Evolutionary conservation across 179 eudicot species (phyloP).

Genomic region (Spinacia oleracea): DNA sequence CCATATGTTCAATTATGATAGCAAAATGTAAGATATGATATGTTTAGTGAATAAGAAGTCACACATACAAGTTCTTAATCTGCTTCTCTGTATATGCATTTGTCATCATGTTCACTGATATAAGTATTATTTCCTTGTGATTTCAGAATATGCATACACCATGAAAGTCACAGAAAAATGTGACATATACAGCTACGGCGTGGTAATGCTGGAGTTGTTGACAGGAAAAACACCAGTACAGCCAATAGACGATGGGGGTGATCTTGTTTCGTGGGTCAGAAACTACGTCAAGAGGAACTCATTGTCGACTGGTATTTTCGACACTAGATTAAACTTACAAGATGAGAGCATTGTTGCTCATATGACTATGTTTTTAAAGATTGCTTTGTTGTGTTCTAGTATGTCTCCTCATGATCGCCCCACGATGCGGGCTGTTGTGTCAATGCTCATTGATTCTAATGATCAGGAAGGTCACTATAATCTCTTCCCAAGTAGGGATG

Average conservation of each 20-base stretch:
- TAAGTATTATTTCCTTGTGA: not conserved
- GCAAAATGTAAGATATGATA: no score
- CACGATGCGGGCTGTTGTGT: constrained; percentile 44
- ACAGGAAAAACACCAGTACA: constrained; percentile 50
- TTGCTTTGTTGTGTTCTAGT: constrained; percentile 41
- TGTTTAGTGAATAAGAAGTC: no score
- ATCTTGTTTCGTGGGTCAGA: constrained; percentile 44
- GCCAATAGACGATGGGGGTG: constrained; percentile 43
- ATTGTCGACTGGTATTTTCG: constrained; percentile 33
- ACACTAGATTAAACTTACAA: constrained; percentile 36
- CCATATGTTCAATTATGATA: no score
- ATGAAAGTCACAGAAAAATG: constrained; percentile 53
- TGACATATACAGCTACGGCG: constrained; percentile 49
- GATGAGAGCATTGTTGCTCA: constrained; percentile 38
- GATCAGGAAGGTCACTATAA: constrained; percentile 41
- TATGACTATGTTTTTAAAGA: constrained; percentile 41
- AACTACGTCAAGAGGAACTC: constrained; percentile 34
- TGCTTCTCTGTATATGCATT: not conserved
- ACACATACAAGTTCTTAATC: not conserved
- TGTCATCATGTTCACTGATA: constrained; percentile 1
- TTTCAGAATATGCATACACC: constrained; percentile 49
- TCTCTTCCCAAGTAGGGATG: constrained; percentile 40
- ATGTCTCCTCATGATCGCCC: constrained; percentile 44
- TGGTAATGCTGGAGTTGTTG: constrained; percentile 43
- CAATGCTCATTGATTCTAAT: constrained; percentile 48